These are phyloP conservation scores for Aureobasidium sp. DNA, from an alignment of 2,329 filamentous ascomycete species.

Conservation along the genomic window DNA sequence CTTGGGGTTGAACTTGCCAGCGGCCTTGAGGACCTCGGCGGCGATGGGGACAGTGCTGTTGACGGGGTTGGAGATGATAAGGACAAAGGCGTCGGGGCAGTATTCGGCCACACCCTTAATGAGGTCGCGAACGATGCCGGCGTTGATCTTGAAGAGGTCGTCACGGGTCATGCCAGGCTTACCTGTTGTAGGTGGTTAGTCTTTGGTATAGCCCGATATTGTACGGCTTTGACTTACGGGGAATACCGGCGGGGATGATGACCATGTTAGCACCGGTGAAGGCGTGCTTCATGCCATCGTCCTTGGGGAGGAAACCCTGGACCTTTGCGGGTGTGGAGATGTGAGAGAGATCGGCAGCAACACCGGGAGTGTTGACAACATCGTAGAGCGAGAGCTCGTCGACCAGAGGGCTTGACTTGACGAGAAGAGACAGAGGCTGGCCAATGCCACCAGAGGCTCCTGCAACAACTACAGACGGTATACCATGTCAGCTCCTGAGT, in stretches of 20 bases:
- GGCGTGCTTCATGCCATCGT: conserved; percentile 74
- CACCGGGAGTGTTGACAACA: conserved; percentile 97
- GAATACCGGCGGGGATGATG: conserved; percentile 95
- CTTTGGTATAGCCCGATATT: not conserved
- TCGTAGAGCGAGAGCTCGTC: conserved; percentile 95
- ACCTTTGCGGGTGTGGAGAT: conserved; percentile 87
- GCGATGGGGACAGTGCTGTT: conserved; percentile 98
- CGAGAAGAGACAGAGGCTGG: conserved; percentile 88
- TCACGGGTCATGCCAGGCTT: conserved; percentile 99
- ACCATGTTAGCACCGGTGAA: conserved; percentile 92
- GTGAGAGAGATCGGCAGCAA: conserved; percentile 92
- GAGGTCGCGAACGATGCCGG: conserved; percentile 90
- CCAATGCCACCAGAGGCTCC: conserved; percentile 95
- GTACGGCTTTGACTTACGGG: conserved; percentile 48
- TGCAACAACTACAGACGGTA: conserved; percentile 56
- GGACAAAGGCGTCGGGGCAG: conserved; percentile 85
- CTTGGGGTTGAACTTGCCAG: conserved; percentile 88
- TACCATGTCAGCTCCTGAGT: not conserved
- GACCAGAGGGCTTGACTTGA: conserved; percentile 82
- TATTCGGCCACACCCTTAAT: conserved; percentile 81
- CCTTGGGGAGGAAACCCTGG: conserved; percentile 76
- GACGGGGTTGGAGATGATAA: conserved; percentile 98
- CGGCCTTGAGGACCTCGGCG: conserved; percentile 90
- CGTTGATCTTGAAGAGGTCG: conserved; percentile 99
- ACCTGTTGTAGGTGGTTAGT: conserved; percentile 46